Conservation (phyloP, 2,329 filamentous ascomycete genomes). For the Aspergillus terreus region DNA sequence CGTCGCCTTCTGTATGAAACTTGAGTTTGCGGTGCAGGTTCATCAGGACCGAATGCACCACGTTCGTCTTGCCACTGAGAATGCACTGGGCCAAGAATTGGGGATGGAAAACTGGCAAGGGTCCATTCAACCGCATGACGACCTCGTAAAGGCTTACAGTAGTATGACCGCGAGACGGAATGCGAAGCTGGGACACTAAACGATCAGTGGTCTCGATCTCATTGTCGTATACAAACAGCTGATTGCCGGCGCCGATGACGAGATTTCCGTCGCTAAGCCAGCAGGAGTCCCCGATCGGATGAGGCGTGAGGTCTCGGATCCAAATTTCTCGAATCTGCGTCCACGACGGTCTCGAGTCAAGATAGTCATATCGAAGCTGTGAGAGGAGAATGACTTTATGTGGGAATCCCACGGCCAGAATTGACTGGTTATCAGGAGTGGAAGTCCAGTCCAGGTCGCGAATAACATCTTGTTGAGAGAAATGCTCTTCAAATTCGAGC, state of each 20-base stretch:
- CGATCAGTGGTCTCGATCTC: constrained; percentile 63
- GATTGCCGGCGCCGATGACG: constrained; percentile 84
- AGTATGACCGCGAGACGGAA: constrained; percentile 45
- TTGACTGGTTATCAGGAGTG: constrained; percentile 82
- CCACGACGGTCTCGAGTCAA: constrained; percentile 87
- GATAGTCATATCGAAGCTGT: constrained; percentile 87
- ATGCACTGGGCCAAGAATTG: constrained; percentile 87
- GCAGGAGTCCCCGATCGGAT: constrained; percentile 87
- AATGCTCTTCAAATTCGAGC: constrained; percentile 75
- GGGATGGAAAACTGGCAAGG: constrained; percentile 86
- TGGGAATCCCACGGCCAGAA: constrained; percentile 89
- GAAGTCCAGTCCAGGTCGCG: constrained; percentile 92
- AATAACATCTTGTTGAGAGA: constrained; percentile 69
- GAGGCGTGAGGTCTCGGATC: constrained; percentile 76
- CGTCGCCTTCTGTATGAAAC: constrained; percentile 77
- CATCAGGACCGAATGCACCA: constrained; percentile 71
- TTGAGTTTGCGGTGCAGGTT: constrained; percentile 73
- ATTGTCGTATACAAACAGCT: constrained; percentile 80
- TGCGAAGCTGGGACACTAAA: constrained; percentile 54
- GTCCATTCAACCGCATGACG: constrained; percentile 79
- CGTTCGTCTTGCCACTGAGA: constrained; percentile 67
- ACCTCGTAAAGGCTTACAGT: constrained; percentile 73
- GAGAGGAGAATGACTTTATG: constrained; percentile 77
- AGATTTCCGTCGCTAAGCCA: constrained; percentile 85
- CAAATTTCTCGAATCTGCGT: constrained; percentile 77